Evolutionary conservation across 768 basidiomycete genomes (phyloP), one percentile per base, ranked within the genome.

Genomic region (Pisolithus marmoratus): DNA sequence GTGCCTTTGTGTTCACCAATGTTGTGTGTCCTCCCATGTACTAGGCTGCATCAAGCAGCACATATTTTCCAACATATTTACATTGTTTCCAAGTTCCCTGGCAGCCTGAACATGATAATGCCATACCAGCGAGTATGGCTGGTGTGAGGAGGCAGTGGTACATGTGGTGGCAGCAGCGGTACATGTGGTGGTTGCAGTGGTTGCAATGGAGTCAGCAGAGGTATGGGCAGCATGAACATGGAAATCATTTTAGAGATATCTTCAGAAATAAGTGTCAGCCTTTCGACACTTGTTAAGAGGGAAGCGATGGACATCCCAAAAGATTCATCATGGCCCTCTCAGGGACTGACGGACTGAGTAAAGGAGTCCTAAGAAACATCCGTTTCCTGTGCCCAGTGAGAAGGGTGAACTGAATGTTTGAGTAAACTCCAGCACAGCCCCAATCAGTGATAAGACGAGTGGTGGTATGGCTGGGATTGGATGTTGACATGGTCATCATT

Each of bases 331-430:
- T 58, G 63, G 5, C 74, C 78, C 41, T 90, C 87, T 1, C 77
- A 80, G 40, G 88, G 63, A 0, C 71, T 69, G 6, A 69, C 56
- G 5, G 75, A 74, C 43, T 69, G 74, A 4, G 80, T 71, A 20
- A 85, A 86, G 0, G 90, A 90, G 20, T 90, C 88, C 55, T 85
- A 91, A 0, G 89, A 85, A 11, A 74, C 62, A 49, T 87, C 82
- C 0, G 83, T 84, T 59, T 82, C 83, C 3, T 75, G 64, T 2
- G 77, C 81, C 84, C 86, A 90, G 22, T 72, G 58, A 41, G 76
- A 73, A 51, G 70, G 68, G 42, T 70, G 65, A 52, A 77, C 53
- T 38, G 75, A 68, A 80, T 83, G 9, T 68, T 73, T 14, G 72
- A 67, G 31, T 54, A 49, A 72, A 58, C 27, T 70, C 72, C 27